Conservation (phyloP, 345 rosid species). For the Eutrema yunnanense region DNA sequence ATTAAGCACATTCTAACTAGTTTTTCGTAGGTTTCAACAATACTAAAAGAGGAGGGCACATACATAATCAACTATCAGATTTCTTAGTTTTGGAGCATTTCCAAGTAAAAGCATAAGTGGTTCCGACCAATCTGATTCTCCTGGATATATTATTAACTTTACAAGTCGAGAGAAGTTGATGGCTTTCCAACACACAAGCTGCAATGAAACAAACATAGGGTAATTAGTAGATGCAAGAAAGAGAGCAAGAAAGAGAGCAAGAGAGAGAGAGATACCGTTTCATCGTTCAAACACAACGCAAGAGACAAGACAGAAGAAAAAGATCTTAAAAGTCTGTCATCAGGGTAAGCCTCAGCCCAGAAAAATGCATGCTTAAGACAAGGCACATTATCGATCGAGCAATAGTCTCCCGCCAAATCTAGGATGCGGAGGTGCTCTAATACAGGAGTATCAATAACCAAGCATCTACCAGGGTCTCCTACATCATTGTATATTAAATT, state of each 20-base stretch:
- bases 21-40: neutral
- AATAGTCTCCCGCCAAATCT: neutral
- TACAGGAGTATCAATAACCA: slow-evolving; percentile 3
- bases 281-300: neutral
- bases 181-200: neutral
- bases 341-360: neutral
- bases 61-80: neutral
- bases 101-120: neutral
- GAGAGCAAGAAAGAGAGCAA: too few relatives aligned
- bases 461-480: neutral
- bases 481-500: neutral
- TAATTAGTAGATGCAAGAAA: neutral
- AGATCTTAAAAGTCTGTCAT: neutral
- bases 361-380: neutral
- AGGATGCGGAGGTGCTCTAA: neutral
- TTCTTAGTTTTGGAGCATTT: neutral
- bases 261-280: neutral
- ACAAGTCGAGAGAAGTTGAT: neutral
- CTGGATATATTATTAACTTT: neutral
- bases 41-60: neutral
- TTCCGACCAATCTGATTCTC: neutral
- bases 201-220: neutral
- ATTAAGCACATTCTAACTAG: neutral
- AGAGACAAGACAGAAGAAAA: neutral
- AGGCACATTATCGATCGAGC: neutral